Base-by-base conservation (phyloP, 1,284 basidiomycete genomes). In the Sutorius eximius region DNA sequence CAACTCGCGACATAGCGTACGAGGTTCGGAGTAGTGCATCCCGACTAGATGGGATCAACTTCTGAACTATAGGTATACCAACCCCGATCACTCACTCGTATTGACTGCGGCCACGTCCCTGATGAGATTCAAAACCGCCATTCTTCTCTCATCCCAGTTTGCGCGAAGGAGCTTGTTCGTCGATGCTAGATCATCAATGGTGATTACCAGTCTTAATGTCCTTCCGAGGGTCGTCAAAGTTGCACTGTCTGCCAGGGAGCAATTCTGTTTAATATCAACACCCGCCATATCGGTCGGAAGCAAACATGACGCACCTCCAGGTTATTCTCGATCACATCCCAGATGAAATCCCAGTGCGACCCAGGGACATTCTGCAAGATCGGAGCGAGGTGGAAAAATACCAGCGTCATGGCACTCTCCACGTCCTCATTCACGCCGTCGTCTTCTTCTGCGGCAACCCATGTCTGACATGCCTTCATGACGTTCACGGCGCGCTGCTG, bases 341-440 rank as follows among this genome's bases (percentile, higher is more conserved):
- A 95, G 16, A 97, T 86, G 45, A 95, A 82, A 49, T 94, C 91
- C 92, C 96, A 96, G 70, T 98, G 97, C 0, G 81, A 78, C 1
- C 97, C 97, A 5, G 84, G 77, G 0, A 98, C 78, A 63, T 86
- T 90, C 70, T 98, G 95, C 50, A 99, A 75, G 46, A 98, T 90
- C 0, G 96, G 94, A 2, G 87, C 87, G 2, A 99, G 76, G 55
- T 90, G 79, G 36, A 82, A 73, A 65, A 94, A 93, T 1, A 98
- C 70, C 56, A 86, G 73, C 0, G 89, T 85, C 72, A 97, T 83
- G 47, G 82, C 83, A 50, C 83, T 84, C 63, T 95, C 88, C 1
- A 95, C 78, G 58, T 91, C 83, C 51, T 87, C 78, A 11, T 73
- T 71, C 5, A 80, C 73, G 48, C 72, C 72, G 13, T 78, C 77